phyloP scores from a whole-genome alignment of 176 grass and related monocot genomes.

The Oryza meridionalis region DNA sequence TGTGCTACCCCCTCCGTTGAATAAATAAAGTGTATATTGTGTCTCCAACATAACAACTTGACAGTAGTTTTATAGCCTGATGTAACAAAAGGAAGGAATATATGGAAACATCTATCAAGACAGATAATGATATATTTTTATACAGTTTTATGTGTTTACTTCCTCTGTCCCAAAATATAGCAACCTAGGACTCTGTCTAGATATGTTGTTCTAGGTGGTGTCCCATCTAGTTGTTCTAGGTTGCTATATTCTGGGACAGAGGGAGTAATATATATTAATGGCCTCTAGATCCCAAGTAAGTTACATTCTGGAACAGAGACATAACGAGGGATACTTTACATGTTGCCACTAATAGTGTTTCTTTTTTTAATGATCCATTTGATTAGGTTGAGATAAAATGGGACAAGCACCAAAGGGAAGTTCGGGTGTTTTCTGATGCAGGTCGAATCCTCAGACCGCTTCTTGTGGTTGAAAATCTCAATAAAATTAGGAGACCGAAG shows the following conservation, averaged over 20 bases:
- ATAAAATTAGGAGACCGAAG: slow-evolving; percentile 78
- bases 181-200: too few relatives aligned
- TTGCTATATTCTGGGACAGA: too few relatives aligned
- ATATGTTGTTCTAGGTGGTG: too few relatives aligned
- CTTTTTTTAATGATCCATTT: slow-evolving; percentile 22
- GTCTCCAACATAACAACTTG: not conserved
- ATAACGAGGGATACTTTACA: not conserved
- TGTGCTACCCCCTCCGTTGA: slow-evolving; percentile 1
- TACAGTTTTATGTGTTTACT: not conserved
- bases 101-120: not conserved
- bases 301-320: not conserved
- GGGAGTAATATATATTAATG: not conserved
- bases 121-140: too few relatives aligned
- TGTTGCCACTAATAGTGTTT: slow-evolving; percentile 1
- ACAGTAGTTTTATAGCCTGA: not conserved
- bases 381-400: slow-evolving; percentile 92
- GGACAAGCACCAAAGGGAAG: slow-evolving; percentile 82
- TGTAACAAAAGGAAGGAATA: not conserved
- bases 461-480: slow-evolving; percentile 87
- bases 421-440: slow-evolving; percentile 87
- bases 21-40: not conserved
- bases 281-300: not conserved
- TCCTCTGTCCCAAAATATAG: too few relatives aligned
- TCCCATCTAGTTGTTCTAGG: too few relatives aligned
- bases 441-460: slow-evolving; percentile 90